Conservation (phyloP, 163 green algal species). For the Chlorella variabilis region DNA sequence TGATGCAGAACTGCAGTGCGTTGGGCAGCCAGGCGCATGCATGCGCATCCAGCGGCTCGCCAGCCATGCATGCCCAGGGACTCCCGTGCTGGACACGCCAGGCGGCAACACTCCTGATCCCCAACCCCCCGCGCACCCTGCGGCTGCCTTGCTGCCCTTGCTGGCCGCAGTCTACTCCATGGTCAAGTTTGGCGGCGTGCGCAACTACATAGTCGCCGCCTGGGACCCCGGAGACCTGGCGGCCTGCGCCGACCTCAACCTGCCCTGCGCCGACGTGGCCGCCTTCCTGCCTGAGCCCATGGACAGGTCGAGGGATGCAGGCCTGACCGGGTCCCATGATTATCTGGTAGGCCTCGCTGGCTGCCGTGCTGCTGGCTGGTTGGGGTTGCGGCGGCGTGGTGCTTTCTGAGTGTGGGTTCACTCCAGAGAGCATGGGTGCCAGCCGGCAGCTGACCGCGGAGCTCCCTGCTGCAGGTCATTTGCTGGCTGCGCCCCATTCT, state of each 20-base stretch:
- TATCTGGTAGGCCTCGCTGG: neutral
- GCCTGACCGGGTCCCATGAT: neutral
- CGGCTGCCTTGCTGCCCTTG: neutral
- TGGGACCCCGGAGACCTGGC: constrained; percentile 9
- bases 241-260: constrained; percentile 16
- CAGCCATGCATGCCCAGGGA: neutral
- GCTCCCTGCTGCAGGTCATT: neutral
- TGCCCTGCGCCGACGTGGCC: constrained; percentile 10
- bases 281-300: neutral
- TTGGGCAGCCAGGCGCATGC: neutral
- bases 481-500: neutral
- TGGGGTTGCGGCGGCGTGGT: too few species aligned
- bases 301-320: neutral
- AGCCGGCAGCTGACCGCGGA: too few species aligned
- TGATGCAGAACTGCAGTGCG: constrained; percentile 33
- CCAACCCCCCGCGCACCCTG: neutral
- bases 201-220: neutral
- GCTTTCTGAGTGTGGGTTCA: too few species aligned
- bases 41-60: neutral
- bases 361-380: neutral
- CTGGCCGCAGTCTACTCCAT: constrained; percentile 10
- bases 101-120: too few species aligned
- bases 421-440: too few species aligned
- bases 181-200: constrained; percentile 12
- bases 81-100: too few species aligned